Evolutionary conservation across 805 yeast genomes (phyloP).

Genomic region (Ogataea paraovalis): DNA sequence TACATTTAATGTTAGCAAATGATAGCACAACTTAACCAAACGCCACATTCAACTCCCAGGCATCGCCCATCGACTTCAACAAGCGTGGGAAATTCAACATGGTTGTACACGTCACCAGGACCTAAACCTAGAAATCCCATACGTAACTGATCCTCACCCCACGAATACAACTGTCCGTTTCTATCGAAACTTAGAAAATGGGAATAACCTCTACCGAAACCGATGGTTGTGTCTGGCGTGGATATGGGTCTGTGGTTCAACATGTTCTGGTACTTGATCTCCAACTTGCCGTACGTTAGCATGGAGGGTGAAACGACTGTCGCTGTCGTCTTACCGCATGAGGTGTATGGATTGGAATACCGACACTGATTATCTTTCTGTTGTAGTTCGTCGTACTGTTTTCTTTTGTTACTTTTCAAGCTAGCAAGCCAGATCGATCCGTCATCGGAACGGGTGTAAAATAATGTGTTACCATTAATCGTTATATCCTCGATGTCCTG

Average conservation of each 20-base stretch:
- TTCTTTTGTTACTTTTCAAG: constrained; percentile 5
- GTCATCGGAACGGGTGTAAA: constrained; percentile 6
- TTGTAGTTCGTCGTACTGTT: constrained; percentile 1
- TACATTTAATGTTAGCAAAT: no score
- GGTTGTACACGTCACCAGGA: not conserved
- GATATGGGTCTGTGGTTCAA: constrained; percentile 7
- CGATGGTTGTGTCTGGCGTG: not conserved
- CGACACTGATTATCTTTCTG: not conserved
- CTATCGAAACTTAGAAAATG: constrained; percentile 9
- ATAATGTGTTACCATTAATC: constrained; percentile 7
- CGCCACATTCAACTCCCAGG: constrained; percentile 12
- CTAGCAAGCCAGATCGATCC: constrained; percentile 11
- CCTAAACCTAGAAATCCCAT: constrained; percentile 14
- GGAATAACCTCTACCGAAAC: constrained; percentile 9
- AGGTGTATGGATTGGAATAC: constrained; percentile 6
- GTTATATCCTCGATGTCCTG: constrained; percentile 7
- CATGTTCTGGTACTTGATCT: constrained; percentile 6
- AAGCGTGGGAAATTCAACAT: constrained; percentile 4
- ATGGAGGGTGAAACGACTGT: no score
- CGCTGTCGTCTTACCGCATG: constrained; percentile 13
- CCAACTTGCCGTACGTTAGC: no score
- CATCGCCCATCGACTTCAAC: constrained; percentile 2
- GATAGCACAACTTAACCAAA: constrained; percentile 13
- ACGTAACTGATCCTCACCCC: constrained; percentile 11
- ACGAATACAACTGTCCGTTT: constrained; percentile 7